Evolutionary conservation across 805 yeast genomes (phyloP).

Genomic region (Starmera dryadoides): DNA sequence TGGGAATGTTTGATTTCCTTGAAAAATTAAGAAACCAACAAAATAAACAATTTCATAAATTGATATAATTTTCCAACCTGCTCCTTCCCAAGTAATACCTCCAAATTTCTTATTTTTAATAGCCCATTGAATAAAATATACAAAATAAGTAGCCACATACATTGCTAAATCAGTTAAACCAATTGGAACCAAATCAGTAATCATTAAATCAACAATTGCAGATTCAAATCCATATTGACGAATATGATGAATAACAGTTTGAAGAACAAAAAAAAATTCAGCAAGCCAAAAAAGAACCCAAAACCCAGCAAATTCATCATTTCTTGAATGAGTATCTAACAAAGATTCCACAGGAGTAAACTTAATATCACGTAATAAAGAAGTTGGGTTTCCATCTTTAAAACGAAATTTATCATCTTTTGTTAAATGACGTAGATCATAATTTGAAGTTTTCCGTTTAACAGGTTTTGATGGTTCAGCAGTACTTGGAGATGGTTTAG

Average conservation of each 20-base stretch:
- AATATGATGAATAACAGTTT: slow-evolving; percentile 47
- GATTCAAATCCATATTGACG: slow-evolving; percentile 39
- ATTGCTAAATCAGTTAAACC: slow-evolving; percentile 68
- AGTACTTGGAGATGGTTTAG: neutral
- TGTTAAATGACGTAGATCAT: slow-evolving; percentile 11
- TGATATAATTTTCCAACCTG: slow-evolving; percentile 61
- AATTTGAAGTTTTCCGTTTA: slow-evolving; percentile 10
- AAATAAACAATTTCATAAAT: slow-evolving; percentile 50
- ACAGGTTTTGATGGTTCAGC: neutral
- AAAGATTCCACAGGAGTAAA: slow-evolving; percentile 13
- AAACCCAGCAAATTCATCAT: slow-evolving; percentile 59
- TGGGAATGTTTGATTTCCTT: slow-evolving; percentile 53
- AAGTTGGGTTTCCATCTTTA: slow-evolving; percentile 19
- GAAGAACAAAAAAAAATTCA: slow-evolving; percentile 46
- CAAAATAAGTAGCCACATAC: slow-evolving; percentile 62
- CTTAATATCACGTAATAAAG: slow-evolving; percentile 19
- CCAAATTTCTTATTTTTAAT: slow-evolving; percentile 39
- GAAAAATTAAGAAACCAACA: slow-evolving; percentile 44
- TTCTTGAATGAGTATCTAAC: slow-evolving; percentile 14
- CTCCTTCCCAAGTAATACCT: slow-evolving; percentile 47
- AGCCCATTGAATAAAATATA: slow-evolving; percentile 50
- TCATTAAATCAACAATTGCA: slow-evolving; percentile 50
- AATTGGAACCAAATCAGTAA: slow-evolving; percentile 55
- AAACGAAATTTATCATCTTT: slow-evolving; percentile 12
- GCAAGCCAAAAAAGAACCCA: slow-evolving; percentile 76